These are phyloP conservation scores for Mycosphaerella arachidis DNA, from an alignment of 2,329 filamentous ascomycete genomes.

Conservation along the genomic window DNA sequence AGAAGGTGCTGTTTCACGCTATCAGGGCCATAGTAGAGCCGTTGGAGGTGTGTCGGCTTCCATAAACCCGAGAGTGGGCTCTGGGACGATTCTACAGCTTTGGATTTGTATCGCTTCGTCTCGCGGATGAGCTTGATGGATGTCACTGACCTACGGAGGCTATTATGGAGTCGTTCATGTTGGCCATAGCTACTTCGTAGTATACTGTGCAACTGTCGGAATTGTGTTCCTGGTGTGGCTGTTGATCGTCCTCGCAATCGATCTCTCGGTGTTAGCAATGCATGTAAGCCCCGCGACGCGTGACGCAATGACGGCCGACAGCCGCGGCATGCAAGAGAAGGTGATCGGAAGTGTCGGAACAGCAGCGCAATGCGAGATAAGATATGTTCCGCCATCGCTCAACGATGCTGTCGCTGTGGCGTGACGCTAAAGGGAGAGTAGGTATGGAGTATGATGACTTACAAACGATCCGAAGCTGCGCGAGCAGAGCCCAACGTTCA, in stretches of 20 bases:
- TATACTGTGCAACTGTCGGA: background rate
- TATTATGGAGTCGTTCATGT: slow-evolving; percentile 8
- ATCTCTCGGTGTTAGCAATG: background rate
- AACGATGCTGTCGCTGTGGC: background rate
- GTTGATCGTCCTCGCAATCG: background rate
- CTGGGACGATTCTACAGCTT: slow-evolving; percentile 40
- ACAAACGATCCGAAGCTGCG: background rate
- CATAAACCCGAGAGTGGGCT: slow-evolving; percentile 47
- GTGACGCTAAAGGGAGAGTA: background rate
- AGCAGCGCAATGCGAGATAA: background rate
- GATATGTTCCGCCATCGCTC: background rate
- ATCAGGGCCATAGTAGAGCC: slow-evolving; percentile 48
- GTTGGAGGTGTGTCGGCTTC: slow-evolving; percentile 48
- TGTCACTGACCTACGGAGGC: slow-evolving; percentile 20
- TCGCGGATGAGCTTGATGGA: background rate
- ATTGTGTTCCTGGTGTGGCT: background rate
- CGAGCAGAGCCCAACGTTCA: background rate
- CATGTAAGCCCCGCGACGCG: background rate
- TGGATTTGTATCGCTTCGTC: slow-evolving; percentile 33
- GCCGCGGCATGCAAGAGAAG: background rate
- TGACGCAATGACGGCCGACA: slow-evolving; percentile 3
- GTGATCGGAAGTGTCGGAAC: background rate
- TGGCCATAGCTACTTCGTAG: slow-evolving; percentile 7
- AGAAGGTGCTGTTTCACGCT: slow-evolving; percentile 47
- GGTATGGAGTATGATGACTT: background rate